These are phyloP conservation scores for Arabis hirsuta DNA, from an alignment of 345 rosid genomes.

Conservation along the genomic window DNA sequence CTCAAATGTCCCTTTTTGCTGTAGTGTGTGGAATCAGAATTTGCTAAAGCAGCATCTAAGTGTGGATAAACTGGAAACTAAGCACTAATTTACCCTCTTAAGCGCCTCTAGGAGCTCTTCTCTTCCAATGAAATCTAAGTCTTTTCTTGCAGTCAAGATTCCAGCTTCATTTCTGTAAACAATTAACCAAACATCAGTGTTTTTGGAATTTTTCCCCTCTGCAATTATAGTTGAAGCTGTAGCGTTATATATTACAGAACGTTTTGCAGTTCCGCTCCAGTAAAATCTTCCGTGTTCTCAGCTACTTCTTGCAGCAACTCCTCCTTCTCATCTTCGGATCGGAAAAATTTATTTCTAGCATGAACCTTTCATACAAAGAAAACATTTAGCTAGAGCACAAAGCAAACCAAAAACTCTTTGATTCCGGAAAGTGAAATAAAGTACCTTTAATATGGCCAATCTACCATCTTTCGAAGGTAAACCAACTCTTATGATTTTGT, in stretches of 20 bases:
- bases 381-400: slow-evolving; percentile 27
- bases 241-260: slow-evolving; percentile 57
- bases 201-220: not conserved
- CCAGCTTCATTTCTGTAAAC: slow-evolving; percentile 90
- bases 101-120: slow-evolving; percentile 93
- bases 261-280: slow-evolving; percentile 98
- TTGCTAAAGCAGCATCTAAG: slow-evolving; percentile 9
- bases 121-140: slow-evolving; percentile 79
- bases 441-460: slow-evolving; percentile 86
- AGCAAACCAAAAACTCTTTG: slow-evolving; percentile 18
- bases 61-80: not conserved
- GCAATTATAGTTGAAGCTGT: slow-evolving; percentile 14
- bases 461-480: slow-evolving; percentile 93
- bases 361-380: slow-evolving; percentile 63
- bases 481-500: slow-evolving; percentile 94
- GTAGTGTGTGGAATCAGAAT: slow-evolving; percentile 36
- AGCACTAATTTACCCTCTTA: slow-evolving; percentile 67
- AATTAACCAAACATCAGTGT: slow-evolving; percentile 43
- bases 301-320: slow-evolving; percentile 76
- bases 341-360: slow-evolving; percentile 90
- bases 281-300: slow-evolving; percentile 82
- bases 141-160: slow-evolving; percentile 96
- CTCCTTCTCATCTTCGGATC: slow-evolving; percentile 83
- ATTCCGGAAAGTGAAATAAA: slow-evolving; percentile 6
- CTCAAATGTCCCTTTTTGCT: slow-evolving; percentile 97